Conservation (phyloP, 2,329 filamentous ascomycete species). For the Karstenula rhodostoma region DNA sequence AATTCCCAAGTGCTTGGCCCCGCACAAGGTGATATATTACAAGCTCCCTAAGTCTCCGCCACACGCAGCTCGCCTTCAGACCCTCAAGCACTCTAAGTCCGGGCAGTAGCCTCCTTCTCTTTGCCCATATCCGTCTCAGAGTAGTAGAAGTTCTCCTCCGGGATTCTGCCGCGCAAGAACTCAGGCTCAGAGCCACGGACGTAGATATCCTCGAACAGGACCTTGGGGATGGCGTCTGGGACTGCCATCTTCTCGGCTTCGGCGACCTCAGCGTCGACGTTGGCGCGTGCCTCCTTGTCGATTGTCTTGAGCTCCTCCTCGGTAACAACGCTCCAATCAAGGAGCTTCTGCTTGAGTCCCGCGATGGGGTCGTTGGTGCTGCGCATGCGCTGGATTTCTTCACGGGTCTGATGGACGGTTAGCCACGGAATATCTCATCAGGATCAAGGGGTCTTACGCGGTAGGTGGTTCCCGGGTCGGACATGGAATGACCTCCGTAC, state of each 20-base stretch:
- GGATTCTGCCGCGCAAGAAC: conserved; percentile 85
- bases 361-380: conserved; percentile 98
- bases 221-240: conserved; percentile 80
- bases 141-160: conserved; percentile 92
- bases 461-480: conserved; percentile 98
- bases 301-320: conserved; percentile 97
- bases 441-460: conserved; percentile 56
- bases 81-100: conserved; percentile 29
- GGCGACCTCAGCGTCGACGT: conserved; percentile 89
- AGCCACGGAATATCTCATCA: conserved; percentile 15
- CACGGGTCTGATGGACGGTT: conserved; percentile 71
- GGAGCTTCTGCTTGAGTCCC: conserved; percentile 95
- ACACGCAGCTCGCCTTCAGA: not conserved
- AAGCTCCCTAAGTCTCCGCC: not conserved
- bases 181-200: conserved; percentile 85
- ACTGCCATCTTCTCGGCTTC: conserved; percentile 85
- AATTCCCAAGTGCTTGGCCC: conserved; percentile 1
- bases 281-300: conserved; percentile 88
- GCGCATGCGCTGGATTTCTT: conserved; percentile 99
- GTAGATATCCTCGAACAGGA: conserved; percentile 97
- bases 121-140: conserved; percentile 51
- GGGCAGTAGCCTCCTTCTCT: conserved; percentile 45
- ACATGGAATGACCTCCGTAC: conserved; percentile 99
- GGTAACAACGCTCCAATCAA: conserved; percentile 90
- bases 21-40: conserved; percentile 15